Conservation (phyloP, 208 protist species). For the Phytomonas francai region DNA sequence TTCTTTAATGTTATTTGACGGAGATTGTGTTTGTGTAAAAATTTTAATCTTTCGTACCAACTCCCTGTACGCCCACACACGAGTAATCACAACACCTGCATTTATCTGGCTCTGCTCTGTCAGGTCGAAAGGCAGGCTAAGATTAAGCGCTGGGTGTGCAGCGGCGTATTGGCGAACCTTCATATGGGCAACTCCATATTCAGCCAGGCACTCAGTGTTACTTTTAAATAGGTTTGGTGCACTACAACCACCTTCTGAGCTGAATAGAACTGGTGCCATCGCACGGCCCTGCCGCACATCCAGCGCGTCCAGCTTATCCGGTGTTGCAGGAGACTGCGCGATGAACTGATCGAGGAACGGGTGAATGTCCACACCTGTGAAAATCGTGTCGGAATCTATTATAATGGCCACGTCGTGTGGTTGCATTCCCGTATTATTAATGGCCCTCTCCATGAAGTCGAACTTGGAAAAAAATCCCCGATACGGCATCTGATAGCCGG, state of each 20-base stretch:
- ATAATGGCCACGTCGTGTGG: neutral
- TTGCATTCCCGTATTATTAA: neutral
- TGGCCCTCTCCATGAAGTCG: neutral
- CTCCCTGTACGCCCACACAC: neutral
- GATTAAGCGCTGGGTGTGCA: neutral
- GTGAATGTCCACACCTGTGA: neutral
- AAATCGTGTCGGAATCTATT: neutral
- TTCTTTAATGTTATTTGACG: neutral
- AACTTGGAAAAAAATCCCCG: neutral
- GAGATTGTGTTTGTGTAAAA: neutral
- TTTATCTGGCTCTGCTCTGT: neutral
- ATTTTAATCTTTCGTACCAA: neutral
- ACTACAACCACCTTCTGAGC: neutral
- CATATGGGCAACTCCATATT: neutral
- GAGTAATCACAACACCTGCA: neutral
- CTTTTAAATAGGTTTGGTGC: neutral
- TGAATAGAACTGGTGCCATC: neutral
- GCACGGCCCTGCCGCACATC: neutral
- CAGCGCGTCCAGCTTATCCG: neutral
- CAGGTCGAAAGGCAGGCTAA: neutral
- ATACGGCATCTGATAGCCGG: neutral
- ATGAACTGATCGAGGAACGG: neutral
- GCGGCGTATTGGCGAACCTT: neutral
- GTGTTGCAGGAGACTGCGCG: neutral
- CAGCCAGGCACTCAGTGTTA: neutral